Percentiles rank a stretch among this genome's conserved stretches.
Evolutionary conservation across 169 alveolate genomes (phyloP).

Genomic region (Perkinsus olseni): DNA sequence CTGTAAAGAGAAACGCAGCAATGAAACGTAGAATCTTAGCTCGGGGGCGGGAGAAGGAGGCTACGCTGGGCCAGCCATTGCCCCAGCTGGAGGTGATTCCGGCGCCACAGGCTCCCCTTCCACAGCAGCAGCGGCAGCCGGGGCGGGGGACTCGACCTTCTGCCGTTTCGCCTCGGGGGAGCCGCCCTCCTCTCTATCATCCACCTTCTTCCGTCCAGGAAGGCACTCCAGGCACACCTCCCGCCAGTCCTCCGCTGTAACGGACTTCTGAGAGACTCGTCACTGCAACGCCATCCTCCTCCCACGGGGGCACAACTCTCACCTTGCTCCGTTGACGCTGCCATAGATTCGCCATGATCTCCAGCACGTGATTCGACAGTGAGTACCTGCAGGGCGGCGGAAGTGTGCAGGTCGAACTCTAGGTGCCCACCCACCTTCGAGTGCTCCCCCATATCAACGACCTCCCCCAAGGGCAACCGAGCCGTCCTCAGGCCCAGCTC

Average conservation of each 20-base stretch:
- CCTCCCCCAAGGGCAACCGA: constrained; percentile 30
- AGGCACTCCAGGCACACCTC: background rate
- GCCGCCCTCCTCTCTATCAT: background rate
- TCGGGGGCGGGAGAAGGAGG: no score
- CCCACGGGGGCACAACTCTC: background rate
- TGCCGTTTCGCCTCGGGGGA: background rate
- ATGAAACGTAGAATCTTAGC: background rate
- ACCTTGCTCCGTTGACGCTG: background rate
- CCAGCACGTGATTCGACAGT: constrained; percentile 31
- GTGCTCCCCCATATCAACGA: background rate
- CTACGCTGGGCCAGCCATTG: no score
- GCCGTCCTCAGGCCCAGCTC: constrained; percentile 32
- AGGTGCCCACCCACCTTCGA: constrained; percentile 1
- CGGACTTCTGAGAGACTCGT: background rate
- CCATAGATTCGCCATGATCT: background rate
- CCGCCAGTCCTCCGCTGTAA: background rate
- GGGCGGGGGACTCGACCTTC: background rate
- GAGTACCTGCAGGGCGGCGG: constrained; percentile 15
- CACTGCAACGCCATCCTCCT: background rate
- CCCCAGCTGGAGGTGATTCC: no score
- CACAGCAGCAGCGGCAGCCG: background rate
- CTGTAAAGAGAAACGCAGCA: background rate
- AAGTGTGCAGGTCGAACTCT: background rate
- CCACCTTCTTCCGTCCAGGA: background rate
- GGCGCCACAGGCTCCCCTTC: no score